Conservation (phyloP, 1,139 yeast genomes). For the Yamadazyma kanchanaburiensis region DNA sequence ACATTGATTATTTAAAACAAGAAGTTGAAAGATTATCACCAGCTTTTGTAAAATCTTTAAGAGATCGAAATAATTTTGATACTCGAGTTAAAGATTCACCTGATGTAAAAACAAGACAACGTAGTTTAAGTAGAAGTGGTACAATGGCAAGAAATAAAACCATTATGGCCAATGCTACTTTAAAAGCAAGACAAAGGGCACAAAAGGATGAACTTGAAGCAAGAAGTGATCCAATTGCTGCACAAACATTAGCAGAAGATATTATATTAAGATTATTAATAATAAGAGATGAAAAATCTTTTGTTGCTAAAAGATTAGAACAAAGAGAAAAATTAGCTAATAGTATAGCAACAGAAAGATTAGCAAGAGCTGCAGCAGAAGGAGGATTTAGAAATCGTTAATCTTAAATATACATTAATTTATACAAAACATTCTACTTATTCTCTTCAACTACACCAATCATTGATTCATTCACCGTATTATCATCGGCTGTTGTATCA, state of each 20-base stretch:
- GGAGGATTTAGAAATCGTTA: slow-evolving; percentile 21
- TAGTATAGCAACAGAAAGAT: slow-evolving; percentile 60
- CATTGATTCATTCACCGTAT: slow-evolving; percentile 29
- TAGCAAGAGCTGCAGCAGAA: slow-evolving; percentile 45
- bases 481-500: slow-evolving; percentile 43
- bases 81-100: slow-evolving; percentile 2
- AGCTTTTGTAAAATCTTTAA: slow-evolving; percentile 45
- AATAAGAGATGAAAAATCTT: slow-evolving; percentile 39
- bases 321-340: slow-evolving; percentile 63
- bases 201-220: slow-evolving; percentile 50
- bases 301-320: slow-evolving; percentile 53
- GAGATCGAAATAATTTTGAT: slow-evolving; percentile 40
- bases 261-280: slow-evolving; percentile 60
- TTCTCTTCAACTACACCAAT: slow-evolving; percentile 14
- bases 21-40: slow-evolving; percentile 62
- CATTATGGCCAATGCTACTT: slow-evolving; percentile 70
- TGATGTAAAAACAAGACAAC: slow-evolving; percentile 7
- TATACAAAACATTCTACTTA: slow-evolving; percentile 3
- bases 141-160: slow-evolving; percentile 64
- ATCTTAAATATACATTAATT: slow-evolving; percentile 6
- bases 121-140: slow-evolving; percentile 42
- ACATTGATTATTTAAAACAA: slow-evolving; percentile 45
- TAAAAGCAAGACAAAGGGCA: slow-evolving; percentile 54
- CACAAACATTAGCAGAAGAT: slow-evolving; percentile 61
- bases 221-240: slow-evolving; percentile 52